Conservation (phyloP, 176 grass and related monocot genomes). For the Avena atlantica region DNA sequence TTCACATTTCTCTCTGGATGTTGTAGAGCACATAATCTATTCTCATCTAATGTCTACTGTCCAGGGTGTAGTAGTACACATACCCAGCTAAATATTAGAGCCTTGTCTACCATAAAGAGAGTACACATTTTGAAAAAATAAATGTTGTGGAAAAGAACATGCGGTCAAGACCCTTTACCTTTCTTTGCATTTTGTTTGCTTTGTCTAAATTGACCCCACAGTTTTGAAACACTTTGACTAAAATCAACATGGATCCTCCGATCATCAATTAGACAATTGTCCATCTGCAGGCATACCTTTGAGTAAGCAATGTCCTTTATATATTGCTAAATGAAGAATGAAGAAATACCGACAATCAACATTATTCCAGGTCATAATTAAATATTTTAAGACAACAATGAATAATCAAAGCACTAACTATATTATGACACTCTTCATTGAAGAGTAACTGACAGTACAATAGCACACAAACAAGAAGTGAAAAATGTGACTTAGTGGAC, state of each 20-base stretch:
- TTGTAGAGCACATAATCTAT: background rate
- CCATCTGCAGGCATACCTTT: slow-evolving; percentile 72
- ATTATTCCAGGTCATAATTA: background rate
- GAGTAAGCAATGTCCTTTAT: slow-evolving; percentile 31
- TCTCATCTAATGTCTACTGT: background rate
- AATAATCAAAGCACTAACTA: background rate
- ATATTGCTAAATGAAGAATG: background rate
- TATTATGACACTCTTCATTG: background rate
- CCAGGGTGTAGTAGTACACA: background rate
- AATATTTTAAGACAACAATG: slow-evolving; percentile 14
- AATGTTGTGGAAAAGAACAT: background rate
- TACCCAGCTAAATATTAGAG: background rate
- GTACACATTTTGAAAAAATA: background rate
- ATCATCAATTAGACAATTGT: slow-evolving; percentile 96
- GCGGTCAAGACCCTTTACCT: slow-evolving; percentile 50
- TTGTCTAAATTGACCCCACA: slow-evolving; percentile 95
- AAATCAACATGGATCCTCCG: slow-evolving; percentile 99
- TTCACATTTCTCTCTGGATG: background rate
- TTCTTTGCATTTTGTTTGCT: slow-evolving; percentile 79
- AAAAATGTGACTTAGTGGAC: background rate
- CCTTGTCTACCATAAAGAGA: slow-evolving; percentile 1
- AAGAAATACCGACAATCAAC: slow-evolving; percentile 29
- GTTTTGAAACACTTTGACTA: slow-evolving; percentile 93
- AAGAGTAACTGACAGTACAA: slow-evolving; percentile 19
- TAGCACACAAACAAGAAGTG: background rate